Conservation (phyloP, 495 filamentous ascomycete species). For the Talaromyces wortmannii region DNA sequence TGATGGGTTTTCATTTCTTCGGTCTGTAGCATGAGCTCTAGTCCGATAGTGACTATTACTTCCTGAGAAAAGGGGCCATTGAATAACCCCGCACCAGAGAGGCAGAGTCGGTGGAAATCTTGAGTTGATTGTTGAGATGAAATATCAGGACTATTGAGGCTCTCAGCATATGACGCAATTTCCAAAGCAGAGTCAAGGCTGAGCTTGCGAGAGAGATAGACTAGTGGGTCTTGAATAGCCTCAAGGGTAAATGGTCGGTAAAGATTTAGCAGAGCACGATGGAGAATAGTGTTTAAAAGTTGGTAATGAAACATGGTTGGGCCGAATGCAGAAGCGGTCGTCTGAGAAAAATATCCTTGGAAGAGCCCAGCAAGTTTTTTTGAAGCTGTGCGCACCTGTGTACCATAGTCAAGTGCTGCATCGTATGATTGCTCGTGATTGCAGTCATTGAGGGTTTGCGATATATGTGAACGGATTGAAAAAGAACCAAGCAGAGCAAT, state of each 20-base stretch:
- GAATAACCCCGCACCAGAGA: slow-evolving; percentile 35
- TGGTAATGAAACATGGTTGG: slow-evolving; percentile 22
- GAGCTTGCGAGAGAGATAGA: slow-evolving; percentile 42
- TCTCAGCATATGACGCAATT: slow-evolving; percentile 28
- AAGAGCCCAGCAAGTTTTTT: slow-evolving; percentile 12
- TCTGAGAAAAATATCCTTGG: neutral
- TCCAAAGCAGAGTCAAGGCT: slow-evolving; percentile 35
- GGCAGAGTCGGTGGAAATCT: slow-evolving; percentile 16
- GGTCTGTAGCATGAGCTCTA: slow-evolving; percentile 34
- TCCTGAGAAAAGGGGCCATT: slow-evolving; percentile 25
- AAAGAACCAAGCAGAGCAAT: slow-evolving; percentile 33
- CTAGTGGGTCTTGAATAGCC: slow-evolving; percentile 33
- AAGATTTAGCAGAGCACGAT: slow-evolving; percentile 39
- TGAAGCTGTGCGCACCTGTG: slow-evolving; percentile 19
- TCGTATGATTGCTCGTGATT: slow-evolving; percentile 32
- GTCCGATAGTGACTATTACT: slow-evolving; percentile 19
- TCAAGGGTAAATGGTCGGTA: slow-evolving; percentile 37
- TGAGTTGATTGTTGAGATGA: slow-evolving; percentile 19
- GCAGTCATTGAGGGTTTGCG: slow-evolving; percentile 32
- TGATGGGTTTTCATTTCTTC: slow-evolving; percentile 14
- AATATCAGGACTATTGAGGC: slow-evolving; percentile 7
- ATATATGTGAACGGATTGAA: slow-evolving; percentile 28
- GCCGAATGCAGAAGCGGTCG: neutral
- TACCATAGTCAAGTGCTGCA: slow-evolving; percentile 26
- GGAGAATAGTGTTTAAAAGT: slow-evolving; percentile 26